phyloP scores from a whole-genome alignment of 208 protist genomes.

The Trypanosomatidae sp. region DNA sequence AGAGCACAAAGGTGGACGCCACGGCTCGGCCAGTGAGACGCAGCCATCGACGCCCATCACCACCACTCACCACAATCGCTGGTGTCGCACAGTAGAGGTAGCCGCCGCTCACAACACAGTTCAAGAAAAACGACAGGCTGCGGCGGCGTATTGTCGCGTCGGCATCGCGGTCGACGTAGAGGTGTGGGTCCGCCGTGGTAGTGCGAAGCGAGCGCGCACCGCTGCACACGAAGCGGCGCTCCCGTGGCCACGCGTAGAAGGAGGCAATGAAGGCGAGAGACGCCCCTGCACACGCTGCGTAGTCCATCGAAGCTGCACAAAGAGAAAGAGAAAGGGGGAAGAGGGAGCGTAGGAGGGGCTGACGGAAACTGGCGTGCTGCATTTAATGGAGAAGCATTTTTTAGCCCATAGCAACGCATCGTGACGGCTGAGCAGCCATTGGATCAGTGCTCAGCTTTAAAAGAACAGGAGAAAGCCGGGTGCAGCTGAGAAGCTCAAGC shows the following conservation, averaged over 20 bases:
- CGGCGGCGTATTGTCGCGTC: constrained; percentile 38
- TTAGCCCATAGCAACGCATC: no score
- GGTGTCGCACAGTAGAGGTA: constrained; percentile 13
- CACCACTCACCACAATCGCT: neutral
- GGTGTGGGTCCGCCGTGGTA: constrained; percentile 23
- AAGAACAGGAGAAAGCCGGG: no score
- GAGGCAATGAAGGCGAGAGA: constrained; percentile 49
- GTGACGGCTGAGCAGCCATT: no score
- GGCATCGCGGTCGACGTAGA: constrained; percentile 51
- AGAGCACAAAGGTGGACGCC: constrained; percentile 42
- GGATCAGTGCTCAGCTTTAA: no score
- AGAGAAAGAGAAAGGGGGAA: neutral
- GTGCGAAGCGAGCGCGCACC: constrained; percentile 32
- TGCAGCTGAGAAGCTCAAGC: no score
- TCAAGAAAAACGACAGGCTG: constrained; percentile 19
- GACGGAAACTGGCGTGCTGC: no score
- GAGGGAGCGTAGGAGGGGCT: no score
- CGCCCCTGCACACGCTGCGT: constrained; percentile 24
- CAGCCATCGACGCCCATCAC: neutral
- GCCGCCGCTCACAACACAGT: constrained; percentile 12
- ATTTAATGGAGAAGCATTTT: no score
- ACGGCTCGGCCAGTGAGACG: constrained; percentile 6
- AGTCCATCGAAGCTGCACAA: no score
- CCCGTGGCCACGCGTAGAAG: constrained; percentile 62
- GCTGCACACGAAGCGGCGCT: constrained; percentile 34